These are phyloP conservation scores for Tetragonia tetragonoides DNA, from an alignment of 148 eudicot genomes.

Conservation along the genomic window DNA sequence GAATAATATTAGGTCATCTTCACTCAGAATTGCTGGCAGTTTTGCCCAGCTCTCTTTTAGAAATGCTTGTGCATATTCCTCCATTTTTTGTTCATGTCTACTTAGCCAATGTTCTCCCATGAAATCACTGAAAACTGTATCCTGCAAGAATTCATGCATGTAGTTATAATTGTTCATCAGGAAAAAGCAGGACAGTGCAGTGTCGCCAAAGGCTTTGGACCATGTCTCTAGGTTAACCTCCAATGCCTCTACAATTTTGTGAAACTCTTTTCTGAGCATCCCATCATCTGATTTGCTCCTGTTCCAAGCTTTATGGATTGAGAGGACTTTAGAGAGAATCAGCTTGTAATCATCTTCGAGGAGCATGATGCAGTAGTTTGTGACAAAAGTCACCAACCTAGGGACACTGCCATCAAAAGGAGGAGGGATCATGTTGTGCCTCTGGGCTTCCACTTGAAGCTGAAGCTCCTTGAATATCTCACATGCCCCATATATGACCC, in stretches of 20 bases:
- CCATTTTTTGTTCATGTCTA: conserved; percentile 35
- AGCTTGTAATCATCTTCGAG: conserved; percentile 56
- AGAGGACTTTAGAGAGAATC: conserved; percentile 47
- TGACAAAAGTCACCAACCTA: conserved; percentile 60
- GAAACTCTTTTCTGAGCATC: conserved; percentile 42
- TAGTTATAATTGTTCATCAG: conserved; percentile 78
- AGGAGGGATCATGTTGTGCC: conserved; percentile 35
- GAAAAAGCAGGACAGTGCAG: conserved; percentile 52
- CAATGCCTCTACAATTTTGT: conserved; percentile 46
- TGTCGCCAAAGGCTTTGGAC: conserved; percentile 56
- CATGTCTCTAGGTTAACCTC: conserved; percentile 68
- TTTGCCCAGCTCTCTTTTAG: conserved; percentile 71
- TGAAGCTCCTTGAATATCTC: conserved; percentile 74
- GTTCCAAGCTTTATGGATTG: conserved; percentile 65
- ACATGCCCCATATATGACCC: conserved; percentile 53
- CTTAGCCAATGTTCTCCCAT: conserved; percentile 64
- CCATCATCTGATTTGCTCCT: conserved; percentile 26
- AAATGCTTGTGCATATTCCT: conserved; percentile 40
- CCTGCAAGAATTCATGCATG: conserved; percentile 43
- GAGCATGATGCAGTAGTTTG: conserved; percentile 57
- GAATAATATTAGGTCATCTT: conserved; percentile 47
- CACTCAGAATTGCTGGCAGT: conserved; percentile 46
- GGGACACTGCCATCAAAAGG: conserved; percentile 68
- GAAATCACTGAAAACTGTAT: conserved; percentile 54
- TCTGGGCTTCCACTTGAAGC: conserved; percentile 63